Percentiles rank a stretch among this genome's conserved stretches.
Evolutionary conservation across 164 flowering plant species (phyloP).

Genomic region (Paratinospora sagittata): DNA sequence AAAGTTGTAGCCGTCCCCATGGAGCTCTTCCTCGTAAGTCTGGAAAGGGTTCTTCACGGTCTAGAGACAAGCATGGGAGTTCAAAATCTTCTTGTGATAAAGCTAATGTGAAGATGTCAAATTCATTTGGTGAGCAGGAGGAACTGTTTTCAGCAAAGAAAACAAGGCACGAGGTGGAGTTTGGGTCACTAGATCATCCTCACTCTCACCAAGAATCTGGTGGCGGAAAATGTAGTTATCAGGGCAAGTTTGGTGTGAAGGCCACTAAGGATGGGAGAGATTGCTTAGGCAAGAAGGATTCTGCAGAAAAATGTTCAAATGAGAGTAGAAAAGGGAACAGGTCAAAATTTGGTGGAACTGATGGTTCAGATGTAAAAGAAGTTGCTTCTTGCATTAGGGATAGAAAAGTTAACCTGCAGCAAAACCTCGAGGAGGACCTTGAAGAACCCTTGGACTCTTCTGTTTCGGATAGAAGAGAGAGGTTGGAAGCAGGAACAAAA

Average conservation of each 20-base stretch:
- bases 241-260: constrained; percentile 29
- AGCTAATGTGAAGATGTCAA: constrained; percentile 31
- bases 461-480: constrained; percentile 33
- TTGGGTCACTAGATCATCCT: constrained; percentile 28
- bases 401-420: constrained; percentile 20
- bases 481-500: constrained; percentile 25
- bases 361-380: constrained; percentile 28
- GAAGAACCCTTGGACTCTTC: constrained; percentile 33
- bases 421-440: constrained; percentile 19
- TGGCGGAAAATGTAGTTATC: constrained; percentile 30
- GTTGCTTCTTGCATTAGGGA: constrained; percentile 25
- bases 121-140: constrained; percentile 25
- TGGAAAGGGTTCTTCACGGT: constrained; percentile 40
- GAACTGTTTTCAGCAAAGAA: constrained; percentile 13
- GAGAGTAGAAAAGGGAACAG: constrained; percentile 37
- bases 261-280: constrained; percentile 32
- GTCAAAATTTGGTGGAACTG: constrained; percentile 25
- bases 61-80: constrained; percentile 43
- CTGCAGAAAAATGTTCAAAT: constrained; percentile 25
- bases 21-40: constrained; percentile 41
- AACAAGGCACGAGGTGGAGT: constrained; percentile 11
- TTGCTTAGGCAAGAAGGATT: constrained; percentile 32
- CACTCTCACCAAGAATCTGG: constrained; percentile 30
- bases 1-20: constrained; percentile 26
- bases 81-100: constrained; percentile 30